phyloP scores from a whole-genome alignment of 1,284 basidiomycete genomes.

The Bjerkandera adusta region DNA sequence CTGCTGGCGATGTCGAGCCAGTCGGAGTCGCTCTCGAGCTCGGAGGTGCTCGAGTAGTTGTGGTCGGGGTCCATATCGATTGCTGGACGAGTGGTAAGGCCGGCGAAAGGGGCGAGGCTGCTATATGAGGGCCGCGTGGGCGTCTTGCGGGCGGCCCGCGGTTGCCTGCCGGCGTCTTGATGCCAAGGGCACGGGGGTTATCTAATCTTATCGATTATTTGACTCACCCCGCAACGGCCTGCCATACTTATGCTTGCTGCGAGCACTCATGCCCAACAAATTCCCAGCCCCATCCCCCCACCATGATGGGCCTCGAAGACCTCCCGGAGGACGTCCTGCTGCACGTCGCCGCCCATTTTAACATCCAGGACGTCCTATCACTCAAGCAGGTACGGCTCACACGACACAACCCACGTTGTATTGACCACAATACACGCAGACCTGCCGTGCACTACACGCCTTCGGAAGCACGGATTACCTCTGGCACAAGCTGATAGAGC shows the following conservation, averaged over 20 bases:
- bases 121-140: conserved; percentile 20
- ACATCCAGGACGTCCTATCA: conserved; percentile 41
- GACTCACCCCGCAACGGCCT: neutral
- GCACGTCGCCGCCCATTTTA: conserved; percentile 30
- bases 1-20: conserved; percentile 74
- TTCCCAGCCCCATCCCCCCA: conserved; percentile 3
- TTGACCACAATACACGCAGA: conserved; percentile 38
- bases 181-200: too few species aligned
- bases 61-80: conserved; percentile 33
- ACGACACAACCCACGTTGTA: neutral
- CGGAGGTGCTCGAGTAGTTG: conserved; percentile 40
- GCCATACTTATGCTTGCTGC: neutral
- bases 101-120: conserved; percentile 24
- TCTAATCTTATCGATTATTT: neutral
- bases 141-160: neutral
- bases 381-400: conserved; percentile 42
- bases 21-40: conserved; percentile 70
- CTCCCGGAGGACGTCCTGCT: conserved; percentile 42
- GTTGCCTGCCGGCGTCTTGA: neutral
- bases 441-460: conserved; percentile 44
- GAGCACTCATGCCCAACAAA: neutral
- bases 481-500: conserved; percentile 42
- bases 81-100: conserved; percentile 29
- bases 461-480: conserved; percentile 45
- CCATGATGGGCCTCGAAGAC: conserved; percentile 16